phyloP scores from a whole-genome alignment of 1,139 yeast species.

The Yamadazyma membranifaciens region DNA sequence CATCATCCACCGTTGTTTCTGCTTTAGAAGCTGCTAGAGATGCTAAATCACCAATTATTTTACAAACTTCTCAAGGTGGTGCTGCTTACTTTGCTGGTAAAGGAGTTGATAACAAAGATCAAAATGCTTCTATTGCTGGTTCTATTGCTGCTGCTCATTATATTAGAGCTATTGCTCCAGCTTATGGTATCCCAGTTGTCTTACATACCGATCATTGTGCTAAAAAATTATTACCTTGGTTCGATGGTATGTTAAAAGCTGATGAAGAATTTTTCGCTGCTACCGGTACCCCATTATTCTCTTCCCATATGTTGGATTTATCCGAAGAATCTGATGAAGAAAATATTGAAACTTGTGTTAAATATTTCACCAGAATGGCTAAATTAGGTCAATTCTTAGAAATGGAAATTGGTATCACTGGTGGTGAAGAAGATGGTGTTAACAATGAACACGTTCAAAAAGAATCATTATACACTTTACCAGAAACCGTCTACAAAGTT shows the following conservation, averaged over 20 bases:
- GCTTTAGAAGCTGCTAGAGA: conserved; percentile 99
- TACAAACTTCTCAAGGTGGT: conserved; percentile 99
- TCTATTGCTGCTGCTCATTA: conserved; percentile 97
- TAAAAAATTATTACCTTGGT: conserved; percentile 96
- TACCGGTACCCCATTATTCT: conserved; percentile 94
- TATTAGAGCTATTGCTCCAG: conserved; percentile 94
- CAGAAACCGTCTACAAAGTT: conserved; percentile 93
- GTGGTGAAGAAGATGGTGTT: conserved; percentile 99
- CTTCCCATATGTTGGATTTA: conserved; percentile 98
- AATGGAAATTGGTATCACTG: conserved; percentile 99
- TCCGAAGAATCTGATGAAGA: conserved; percentile 96
- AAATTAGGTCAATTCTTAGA: conserved; percentile 97
- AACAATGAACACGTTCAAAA: conserved; percentile 93
- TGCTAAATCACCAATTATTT: conserved; percentile 89
- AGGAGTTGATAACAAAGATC: conserved; percentile 94
- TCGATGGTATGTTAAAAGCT: conserved; percentile 95
- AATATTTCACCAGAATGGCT: conserved; percentile 93
- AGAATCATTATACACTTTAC: conserved; percentile 87
- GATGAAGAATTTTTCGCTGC: conserved; percentile 87
- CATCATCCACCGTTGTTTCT: conserved; percentile 95
- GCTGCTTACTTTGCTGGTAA: conserved; percentile 99
- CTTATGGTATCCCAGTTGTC: conserved; percentile 94
- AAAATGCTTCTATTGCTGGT: conserved; percentile 93
- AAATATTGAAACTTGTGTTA: conserved; percentile 91
- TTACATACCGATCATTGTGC: conserved; percentile 99